These are phyloP conservation scores for Sclerotinia glacialis DNA, from an alignment of 2,329 filamentous ascomycete species.

Conservation along the genomic window DNA sequence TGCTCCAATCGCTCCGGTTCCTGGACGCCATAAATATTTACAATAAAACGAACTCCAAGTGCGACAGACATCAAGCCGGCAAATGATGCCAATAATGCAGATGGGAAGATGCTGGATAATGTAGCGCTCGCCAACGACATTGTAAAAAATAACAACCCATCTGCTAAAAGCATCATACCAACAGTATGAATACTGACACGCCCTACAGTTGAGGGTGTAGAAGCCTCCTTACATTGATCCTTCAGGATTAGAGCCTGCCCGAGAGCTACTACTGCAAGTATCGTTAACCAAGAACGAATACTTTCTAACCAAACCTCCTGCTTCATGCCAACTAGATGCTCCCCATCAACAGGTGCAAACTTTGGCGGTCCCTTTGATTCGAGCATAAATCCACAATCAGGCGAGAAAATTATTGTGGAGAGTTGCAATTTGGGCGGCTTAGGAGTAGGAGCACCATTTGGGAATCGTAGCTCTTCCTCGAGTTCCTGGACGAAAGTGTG, in stretches of 20 bases:
- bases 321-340: slow-evolving; percentile 60
- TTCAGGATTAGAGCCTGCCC: slow-evolving; percentile 62
- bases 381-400: slow-evolving; percentile 65
- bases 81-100: slow-evolving; percentile 54
- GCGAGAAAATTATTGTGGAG: slow-evolving; percentile 64
- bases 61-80: slow-evolving; percentile 55
- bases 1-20: slow-evolving; percentile 52
- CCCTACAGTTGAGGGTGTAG: slow-evolving; percentile 64
- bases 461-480: slow-evolving; percentile 61
- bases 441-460: slow-evolving; percentile 56
- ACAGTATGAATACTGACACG: slow-evolving; percentile 64
- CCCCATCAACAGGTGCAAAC: slow-evolving; percentile 50
- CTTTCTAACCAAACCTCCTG: slow-evolving; percentile 56
- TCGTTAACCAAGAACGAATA: slow-evolving; percentile 58
- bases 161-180: slow-evolving; percentile 60
- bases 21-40: slow-evolving; percentile 60
- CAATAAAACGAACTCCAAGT: slow-evolving; percentile 56
- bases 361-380: slow-evolving; percentile 62
- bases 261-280: slow-evolving; percentile 55
- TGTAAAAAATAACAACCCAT: slow-evolving; percentile 58
- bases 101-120: slow-evolving; percentile 55
- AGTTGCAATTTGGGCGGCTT: slow-evolving; percentile 55
- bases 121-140: slow-evolving; percentile 54
- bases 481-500: slow-evolving; percentile 50
- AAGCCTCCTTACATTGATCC: slow-evolving; percentile 63